A percentile compares a stretch with the other conserved stretches of the same genome.
These are phyloP conservation scores for Colletotrichum karsti DNA, from an alignment of 2,329 filamentous ascomycete genomes.

Conservation along the genomic window DNA sequence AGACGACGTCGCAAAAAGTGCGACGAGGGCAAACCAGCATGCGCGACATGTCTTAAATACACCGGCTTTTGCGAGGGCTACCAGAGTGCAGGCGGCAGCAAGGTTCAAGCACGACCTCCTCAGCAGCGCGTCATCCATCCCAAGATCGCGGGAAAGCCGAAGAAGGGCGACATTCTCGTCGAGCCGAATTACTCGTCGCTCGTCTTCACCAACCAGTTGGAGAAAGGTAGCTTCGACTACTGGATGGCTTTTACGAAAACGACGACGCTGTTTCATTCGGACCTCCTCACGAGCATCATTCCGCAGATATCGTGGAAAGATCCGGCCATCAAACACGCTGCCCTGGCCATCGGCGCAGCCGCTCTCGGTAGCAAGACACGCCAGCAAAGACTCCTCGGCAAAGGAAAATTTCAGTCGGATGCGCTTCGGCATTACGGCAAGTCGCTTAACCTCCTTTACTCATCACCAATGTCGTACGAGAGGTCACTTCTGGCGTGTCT, in stretches of 20 bases:
- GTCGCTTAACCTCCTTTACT: constrained; percentile 43
- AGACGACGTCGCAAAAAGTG: constrained; percentile 15
- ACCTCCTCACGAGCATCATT: constrained; percentile 21
- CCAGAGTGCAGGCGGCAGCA: neutral
- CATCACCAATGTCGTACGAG: constrained; percentile 40
- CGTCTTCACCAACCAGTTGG: constrained; percentile 10
- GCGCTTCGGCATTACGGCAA: constrained; percentile 49
- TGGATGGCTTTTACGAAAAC: neutral
- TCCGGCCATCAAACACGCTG: constrained; percentile 42
- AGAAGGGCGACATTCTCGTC: neutral
- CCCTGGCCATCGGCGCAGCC: constrained; percentile 48
- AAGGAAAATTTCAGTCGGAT: constrained; percentile 38
- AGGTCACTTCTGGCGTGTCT: constrained; percentile 44
- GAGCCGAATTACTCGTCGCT: constrained; percentile 1
- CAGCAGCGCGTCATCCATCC: neutral
- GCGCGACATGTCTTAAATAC: constrained; percentile 13
- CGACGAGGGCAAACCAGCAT: constrained; percentile 14
- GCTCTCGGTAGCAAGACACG: neutral
- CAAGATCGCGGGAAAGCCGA: neutral
- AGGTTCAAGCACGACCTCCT: neutral
- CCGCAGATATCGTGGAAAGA: constrained; percentile 21
- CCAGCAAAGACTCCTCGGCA: constrained; percentile 2
- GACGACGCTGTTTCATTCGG: neutral
- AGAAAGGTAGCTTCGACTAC: constrained; percentile 15
- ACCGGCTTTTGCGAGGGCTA: constrained; percentile 9